Evolutionary conservation across 345 rosid genomes (phyloP).

Genomic region (thale cress (Arabidopsis thaliana)): DNA sequence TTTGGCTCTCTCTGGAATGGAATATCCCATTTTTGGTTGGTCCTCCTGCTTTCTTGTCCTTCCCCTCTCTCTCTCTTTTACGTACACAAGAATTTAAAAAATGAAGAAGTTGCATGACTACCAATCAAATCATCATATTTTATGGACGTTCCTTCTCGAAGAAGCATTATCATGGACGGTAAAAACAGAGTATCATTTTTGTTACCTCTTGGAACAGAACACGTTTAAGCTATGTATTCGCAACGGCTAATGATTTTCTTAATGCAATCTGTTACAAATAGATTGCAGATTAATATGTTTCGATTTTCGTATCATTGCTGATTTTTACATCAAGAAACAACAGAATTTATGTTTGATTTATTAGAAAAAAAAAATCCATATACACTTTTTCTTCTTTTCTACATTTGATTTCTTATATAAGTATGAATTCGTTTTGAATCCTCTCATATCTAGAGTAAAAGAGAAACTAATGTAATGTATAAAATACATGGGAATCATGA

Average conservation of each 20-base stretch:
- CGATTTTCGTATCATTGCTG: too few species aligned
- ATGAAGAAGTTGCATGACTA: not conserved
- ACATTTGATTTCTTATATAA: not conserved
- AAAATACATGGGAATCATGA: not conserved
- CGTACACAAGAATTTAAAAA: not conserved
- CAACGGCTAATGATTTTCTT: not conserved
- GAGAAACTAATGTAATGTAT: not conserved
- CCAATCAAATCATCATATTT: not conserved
- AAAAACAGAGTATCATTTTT: not conserved
- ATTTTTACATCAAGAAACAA: too few species aligned
- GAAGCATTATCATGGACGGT: not conserved
- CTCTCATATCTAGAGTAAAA: not conserved
- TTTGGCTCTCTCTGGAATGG: conserved; percentile 18
- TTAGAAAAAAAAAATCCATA: not conserved
- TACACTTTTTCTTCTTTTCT: not conserved
- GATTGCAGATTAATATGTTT: too few species aligned
- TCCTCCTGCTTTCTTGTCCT: conserved; percentile 17
- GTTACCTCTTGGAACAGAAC: not conserved
- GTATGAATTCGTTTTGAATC: not conserved
- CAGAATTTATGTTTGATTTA: not conserved
- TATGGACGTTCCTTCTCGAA: not conserved
- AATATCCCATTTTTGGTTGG: conserved; percentile 26
- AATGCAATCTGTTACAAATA: not conserved
- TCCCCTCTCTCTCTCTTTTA: not conserved
- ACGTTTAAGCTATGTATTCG: not conserved